These are phyloP conservation scores for Cudoniella acicularis DNA, from an alignment of 495 filamentous ascomycete species.

Conservation along the genomic window DNA sequence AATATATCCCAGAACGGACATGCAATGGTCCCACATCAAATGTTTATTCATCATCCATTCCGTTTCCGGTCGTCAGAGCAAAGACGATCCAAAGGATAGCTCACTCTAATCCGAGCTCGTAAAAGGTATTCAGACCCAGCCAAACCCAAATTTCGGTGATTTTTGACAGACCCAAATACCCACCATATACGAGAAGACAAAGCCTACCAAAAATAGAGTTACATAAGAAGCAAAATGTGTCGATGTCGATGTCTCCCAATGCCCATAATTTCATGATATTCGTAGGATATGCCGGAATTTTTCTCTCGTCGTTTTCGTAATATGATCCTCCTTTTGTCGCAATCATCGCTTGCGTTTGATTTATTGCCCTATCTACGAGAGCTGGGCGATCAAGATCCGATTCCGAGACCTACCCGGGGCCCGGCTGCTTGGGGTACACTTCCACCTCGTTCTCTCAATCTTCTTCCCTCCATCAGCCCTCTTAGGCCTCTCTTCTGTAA, in stretches of 20 bases:
- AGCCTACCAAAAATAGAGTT: not conserved
- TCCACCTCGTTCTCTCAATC: conserved; percentile 68
- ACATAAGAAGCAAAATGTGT: not conserved
- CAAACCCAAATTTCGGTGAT: not conserved
- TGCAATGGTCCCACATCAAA: not conserved
- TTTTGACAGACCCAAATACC: not conserved
- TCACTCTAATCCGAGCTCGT: not conserved
- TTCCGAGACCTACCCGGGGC: conserved; percentile 14
- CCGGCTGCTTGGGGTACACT: conserved; percentile 12
- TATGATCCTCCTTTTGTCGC: not conserved
- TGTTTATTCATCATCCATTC: not conserved
- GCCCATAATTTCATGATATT: not conserved
- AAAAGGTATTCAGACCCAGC: not conserved
- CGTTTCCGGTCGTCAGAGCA: not conserved
- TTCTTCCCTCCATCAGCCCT: conserved; percentile 90
- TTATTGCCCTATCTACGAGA: not conserved
- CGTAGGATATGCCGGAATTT: not conserved
- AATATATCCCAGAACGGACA: not conserved
- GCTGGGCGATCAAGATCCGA: not conserved
- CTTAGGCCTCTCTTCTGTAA: conserved; percentile 89
- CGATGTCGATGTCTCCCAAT: not conserved
- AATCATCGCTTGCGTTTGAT: not conserved
- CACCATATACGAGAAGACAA: not conserved
- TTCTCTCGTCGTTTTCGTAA: not conserved
- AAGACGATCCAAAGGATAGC: not conserved